phyloP scores from a whole-genome alignment of 2,329 filamentous ascomycete species.

The Beauveria rudraprayagi region DNA sequence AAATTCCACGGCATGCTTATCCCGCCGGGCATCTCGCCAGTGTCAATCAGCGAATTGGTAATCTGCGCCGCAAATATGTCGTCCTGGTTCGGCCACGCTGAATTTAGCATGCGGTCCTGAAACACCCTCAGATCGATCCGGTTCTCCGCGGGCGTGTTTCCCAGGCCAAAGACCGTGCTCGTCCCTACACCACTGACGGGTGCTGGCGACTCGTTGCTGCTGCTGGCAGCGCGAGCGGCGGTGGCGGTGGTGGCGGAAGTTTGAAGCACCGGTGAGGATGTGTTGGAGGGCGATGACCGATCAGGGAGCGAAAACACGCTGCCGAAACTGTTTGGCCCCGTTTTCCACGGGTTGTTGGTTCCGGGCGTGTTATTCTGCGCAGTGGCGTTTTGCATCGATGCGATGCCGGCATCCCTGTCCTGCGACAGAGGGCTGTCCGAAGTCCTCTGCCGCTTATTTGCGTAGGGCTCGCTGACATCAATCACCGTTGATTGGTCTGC shows the following conservation, averaged over 20 bases:
- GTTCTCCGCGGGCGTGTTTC: slow-evolving; percentile 30
- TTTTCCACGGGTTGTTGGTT: slow-evolving; percentile 24
- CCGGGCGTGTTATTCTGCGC: background rate
- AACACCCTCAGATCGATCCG: slow-evolving; percentile 25
- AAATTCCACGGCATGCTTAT: slow-evolving; percentile 23
- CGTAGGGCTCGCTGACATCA: slow-evolving; percentile 2
- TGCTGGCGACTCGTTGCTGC: slow-evolving; percentile 24
- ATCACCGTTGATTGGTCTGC: slow-evolving; percentile 1
- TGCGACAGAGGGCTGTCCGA: slow-evolving; percentile 20
- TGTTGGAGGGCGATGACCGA: slow-evolving; percentile 24
- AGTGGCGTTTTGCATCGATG: background rate
- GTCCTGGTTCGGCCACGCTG: slow-evolving; percentile 25
- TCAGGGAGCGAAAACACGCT: slow-evolving; percentile 19
- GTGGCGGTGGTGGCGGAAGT: slow-evolving; percentile 15
- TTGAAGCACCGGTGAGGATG: slow-evolving; percentile 23
- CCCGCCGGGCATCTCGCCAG: slow-evolving; percentile 16
- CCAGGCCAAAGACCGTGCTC: slow-evolving; percentile 16
- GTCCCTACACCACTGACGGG: background rate
- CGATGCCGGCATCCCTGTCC: background rate
- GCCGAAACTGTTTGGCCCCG: background rate
- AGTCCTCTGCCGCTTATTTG: slow-evolving; percentile 26
- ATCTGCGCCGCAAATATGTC: slow-evolving; percentile 23
- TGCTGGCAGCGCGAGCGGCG: slow-evolving; percentile 8
- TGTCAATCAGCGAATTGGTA: slow-evolving; percentile 17
- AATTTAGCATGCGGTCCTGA: slow-evolving; percentile 23